phyloP scores from a whole-genome alignment of 768 basidiomycete species.

The Dacryopinax primogenitus region DNA sequence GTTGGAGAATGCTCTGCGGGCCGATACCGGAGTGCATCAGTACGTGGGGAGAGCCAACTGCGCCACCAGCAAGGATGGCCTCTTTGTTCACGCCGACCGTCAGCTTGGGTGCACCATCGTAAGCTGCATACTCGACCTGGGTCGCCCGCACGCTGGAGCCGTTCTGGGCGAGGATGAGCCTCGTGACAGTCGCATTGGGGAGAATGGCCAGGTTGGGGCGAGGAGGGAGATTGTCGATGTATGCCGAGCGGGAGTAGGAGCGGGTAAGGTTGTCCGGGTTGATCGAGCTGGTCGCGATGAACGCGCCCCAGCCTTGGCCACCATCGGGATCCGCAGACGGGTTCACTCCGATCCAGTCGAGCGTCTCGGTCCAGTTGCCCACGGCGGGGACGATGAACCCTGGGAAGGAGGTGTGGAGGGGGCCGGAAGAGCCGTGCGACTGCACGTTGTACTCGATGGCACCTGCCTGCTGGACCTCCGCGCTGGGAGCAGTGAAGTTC shows the following conservation, averaged over 20 bases:
- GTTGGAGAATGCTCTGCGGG: slow-evolving; percentile 33
- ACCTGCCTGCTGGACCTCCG: slow-evolving; percentile 30
- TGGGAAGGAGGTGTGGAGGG: slow-evolving; percentile 38
- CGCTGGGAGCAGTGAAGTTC: slow-evolving; percentile 41
- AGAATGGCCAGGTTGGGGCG: slow-evolving; percentile 53
- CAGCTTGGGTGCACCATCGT: slow-evolving; percentile 24
- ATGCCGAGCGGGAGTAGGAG: slow-evolving; percentile 49
- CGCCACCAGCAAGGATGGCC: slow-evolving; percentile 41
- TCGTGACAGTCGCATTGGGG: slow-evolving; percentile 46
- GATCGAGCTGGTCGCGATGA: slow-evolving; percentile 46
- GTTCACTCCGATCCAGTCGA: slow-evolving; percentile 36
- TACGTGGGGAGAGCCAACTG: slow-evolving; percentile 37
- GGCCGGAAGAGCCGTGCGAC: slow-evolving; percentile 42
- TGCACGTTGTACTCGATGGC: slow-evolving; percentile 36
- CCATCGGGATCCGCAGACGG: slow-evolving; percentile 33
- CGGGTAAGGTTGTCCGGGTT: slow-evolving; percentile 53
- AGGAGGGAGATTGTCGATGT: slow-evolving; percentile 52
- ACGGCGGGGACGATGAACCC: slow-evolving; percentile 41
- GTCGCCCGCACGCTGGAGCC: slow-evolving; percentile 31
- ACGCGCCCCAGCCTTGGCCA: slow-evolving; percentile 39
- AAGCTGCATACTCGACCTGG: slow-evolving; percentile 39
- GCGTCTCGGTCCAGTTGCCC: slow-evolving; percentile 44
- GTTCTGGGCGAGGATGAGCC: slow-evolving; percentile 34
- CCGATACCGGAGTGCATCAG: slow-evolving; percentile 58
- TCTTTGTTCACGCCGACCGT: slow-evolving; percentile 48